Base-by-base conservation (phyloP, 257 asterid species). In the Solanum acaule region DNA sequence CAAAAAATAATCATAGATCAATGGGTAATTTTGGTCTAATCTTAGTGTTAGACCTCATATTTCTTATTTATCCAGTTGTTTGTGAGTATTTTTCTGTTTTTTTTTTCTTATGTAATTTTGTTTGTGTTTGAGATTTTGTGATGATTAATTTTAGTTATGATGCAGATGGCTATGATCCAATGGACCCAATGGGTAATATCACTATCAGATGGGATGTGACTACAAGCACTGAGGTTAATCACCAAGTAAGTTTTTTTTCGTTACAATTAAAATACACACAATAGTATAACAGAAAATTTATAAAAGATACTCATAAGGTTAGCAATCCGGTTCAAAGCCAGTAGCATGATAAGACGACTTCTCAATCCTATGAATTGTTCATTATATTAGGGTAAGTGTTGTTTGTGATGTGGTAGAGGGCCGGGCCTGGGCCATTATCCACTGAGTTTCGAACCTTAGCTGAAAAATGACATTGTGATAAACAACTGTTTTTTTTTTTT, bases 121-220 rank as follows among this genome's bases (percentile, higher is more conserved):
- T 27, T 16, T 20, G 42, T 71, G 6, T 71, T 35, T 22, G 15
- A 8, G 35, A 77, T 87, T 87, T 70, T 83, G 73, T 90, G 91
- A 95, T 93, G 90, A 90, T 91, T 91, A 91, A 85, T 86, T 90
- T 93, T 93, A 93, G 94, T 92, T 91, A 84, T 83, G 82, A 85
- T 94, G 98, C 98, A 95, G 99, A 92, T 93, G 96, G 94, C 23
- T 96, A 92, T 86, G 99, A 95, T 90, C 90, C 95, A 35, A 83
- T 96, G 94, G 99, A 96, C 92, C 99, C 99, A 7, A 87, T 89
- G 75, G 98, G 98, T 52, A 93, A 95, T 92, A 87, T 96, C 82
- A 95, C 97, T 1, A 90, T 96, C 88, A 90, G 90, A 89, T 96
- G 99, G 99, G 99, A 96, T 87, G 88, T 96, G 67, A 37, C 94